A percentile compares a stretch with the other conserved stretches of the same genome.
Evolutionary conservation across 2,329 filamentous ascomycete genomes (phyloP).

Genomic region (Neopestalotiopsis sp.): DNA sequence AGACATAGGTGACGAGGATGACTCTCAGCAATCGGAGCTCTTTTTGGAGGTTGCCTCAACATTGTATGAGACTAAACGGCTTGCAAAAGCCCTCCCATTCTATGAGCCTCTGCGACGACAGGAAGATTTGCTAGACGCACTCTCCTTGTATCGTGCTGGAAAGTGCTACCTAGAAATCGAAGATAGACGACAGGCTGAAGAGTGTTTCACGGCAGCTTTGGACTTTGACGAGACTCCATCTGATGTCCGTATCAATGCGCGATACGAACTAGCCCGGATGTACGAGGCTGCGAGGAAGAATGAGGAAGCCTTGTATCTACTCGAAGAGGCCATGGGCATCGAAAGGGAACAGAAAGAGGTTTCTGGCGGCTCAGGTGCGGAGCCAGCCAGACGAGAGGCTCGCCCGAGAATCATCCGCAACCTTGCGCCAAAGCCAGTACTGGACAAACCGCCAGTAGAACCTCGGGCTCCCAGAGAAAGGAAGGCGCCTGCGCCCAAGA

Average conservation of each 20-base stretch:
- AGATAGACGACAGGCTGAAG: constrained; percentile 72
- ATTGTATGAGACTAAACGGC: constrained; percentile 44
- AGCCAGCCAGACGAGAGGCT: background rate
- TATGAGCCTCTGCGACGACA: constrained; percentile 59
- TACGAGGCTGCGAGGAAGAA: constrained; percentile 77
- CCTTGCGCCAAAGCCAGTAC: background rate
- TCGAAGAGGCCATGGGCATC: constrained; percentile 75
- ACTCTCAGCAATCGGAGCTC: constrained; percentile 77
- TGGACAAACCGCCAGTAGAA: background rate
- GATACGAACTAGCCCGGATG: constrained; percentile 80
- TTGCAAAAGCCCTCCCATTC: constrained; percentile 55
- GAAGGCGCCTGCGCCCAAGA: constrained; percentile 2
- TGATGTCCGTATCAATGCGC: constrained; percentile 67
- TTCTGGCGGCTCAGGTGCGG: constrained; percentile 19
- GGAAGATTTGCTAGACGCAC: constrained; percentile 54
- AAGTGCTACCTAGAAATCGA: constrained; percentile 71
- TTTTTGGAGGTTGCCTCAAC: constrained; percentile 69
- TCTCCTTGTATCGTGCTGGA: constrained; percentile 60
- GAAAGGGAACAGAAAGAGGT: constrained; percentile 48
- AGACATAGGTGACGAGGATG: constrained; percentile 52
- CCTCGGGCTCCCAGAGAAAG: background rate
- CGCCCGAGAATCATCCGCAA: constrained; percentile 8
- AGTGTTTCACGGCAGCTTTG: constrained; percentile 76
- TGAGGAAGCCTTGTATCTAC: constrained; percentile 77
- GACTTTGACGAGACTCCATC: constrained; percentile 70